A percentile compares a stretch with the other conserved stretches of the same genome.
phyloP scores from a whole-genome alignment of 805 yeast species.

The Saturnispora serradocipensis region DNA sequence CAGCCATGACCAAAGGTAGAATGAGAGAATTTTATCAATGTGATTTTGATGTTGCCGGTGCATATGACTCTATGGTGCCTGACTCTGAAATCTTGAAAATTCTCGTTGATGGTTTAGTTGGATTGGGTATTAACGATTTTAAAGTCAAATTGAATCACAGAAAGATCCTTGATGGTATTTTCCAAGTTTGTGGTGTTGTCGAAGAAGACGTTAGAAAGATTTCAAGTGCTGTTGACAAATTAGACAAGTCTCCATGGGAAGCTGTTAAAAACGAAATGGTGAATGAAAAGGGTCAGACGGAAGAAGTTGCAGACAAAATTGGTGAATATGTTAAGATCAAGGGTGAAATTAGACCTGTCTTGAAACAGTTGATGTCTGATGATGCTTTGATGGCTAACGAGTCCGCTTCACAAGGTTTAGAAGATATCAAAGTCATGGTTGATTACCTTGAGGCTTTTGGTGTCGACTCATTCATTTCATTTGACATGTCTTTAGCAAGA shows the following conservation, averaged over 20 bases:
- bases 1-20: conserved; percentile 99
- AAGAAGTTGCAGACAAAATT: conserved; percentile 85
- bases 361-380: conserved; percentile 46
- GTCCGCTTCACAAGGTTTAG: conserved; percentile 71
- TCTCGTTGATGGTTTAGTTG: conserved; percentile 74
- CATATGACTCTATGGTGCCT: conserved; percentile 89
- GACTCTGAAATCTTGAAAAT: conserved; percentile 84
- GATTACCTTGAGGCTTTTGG: conserved; percentile 77
- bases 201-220: conserved; percentile 90
- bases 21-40: conserved; percentile 99
- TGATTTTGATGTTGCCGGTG: conserved; percentile 95
- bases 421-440: conserved; percentile 67
- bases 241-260: conserved; percentile 94
- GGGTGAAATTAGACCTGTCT: conserved; percentile 62
- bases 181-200: conserved; percentile 88
- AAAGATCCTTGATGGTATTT: conserved; percentile 91
- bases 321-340: conserved; percentile 83
- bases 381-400: conserved; percentile 53
- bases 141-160: conserved; percentile 92
- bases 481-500: conserved; percentile 92
- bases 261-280: conserved; percentile 88
- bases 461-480: conserved; percentile 58
- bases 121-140: conserved; percentile 80
- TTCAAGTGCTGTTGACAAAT: conserved; percentile 92
- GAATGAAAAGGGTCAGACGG: conserved; percentile 83